Base-by-base conservation (phyloP, 1,284 basidiomycete genomes). In the Rhodotorula sp. region DNA sequence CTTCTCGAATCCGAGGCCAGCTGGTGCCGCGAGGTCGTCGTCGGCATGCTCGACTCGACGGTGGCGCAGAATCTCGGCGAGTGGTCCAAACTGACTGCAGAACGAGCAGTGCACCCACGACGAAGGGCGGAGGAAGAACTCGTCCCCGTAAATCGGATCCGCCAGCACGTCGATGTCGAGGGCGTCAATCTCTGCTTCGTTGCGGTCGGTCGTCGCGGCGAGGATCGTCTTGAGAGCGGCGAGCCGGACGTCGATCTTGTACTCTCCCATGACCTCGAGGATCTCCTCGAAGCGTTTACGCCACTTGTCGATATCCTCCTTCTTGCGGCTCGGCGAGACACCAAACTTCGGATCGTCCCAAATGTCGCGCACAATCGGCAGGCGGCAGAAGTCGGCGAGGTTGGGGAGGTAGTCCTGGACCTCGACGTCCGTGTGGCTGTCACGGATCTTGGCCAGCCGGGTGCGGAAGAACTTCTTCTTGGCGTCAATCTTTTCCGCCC, bases 151-250 rank as follows among this genome's bases (percentile, higher is more conserved):
- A 31, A 5, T 18, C 59, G 50, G 26, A 16, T 19, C 26, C 26
- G 16, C 28, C 31, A 65, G 62, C n/a, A 21, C 23, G 7, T 49
- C 60, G 19, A 23, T 2, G 38, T 70, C 60, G 31, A 65, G 47
- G 16, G 6, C 31, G 12, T 49, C 54, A 57, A 70, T 49, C 3
- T 62, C 31, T 2, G n/a, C 62, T 12, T 34, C 58, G 47, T 0
- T 19, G 23, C 54, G 18, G 7, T 34, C 47, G 18, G 52, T 66
- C 48, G 59, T 67, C 0, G 48, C 66, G 6, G 52, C 66, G 62
- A 71, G 66, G 26, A 71, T 65, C 18, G 16, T 21, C 28, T 45
- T 34, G 49, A 71, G 49, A 8, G 69, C 66, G 23, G 59, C 34
- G 23, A 62, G 7, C 10, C 62, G 58, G 12, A 63, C 14, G 10